Base-by-base conservation (phyloP, 2,329 filamentous ascomycete genomes). In the Exophiala spinifera region DNA sequence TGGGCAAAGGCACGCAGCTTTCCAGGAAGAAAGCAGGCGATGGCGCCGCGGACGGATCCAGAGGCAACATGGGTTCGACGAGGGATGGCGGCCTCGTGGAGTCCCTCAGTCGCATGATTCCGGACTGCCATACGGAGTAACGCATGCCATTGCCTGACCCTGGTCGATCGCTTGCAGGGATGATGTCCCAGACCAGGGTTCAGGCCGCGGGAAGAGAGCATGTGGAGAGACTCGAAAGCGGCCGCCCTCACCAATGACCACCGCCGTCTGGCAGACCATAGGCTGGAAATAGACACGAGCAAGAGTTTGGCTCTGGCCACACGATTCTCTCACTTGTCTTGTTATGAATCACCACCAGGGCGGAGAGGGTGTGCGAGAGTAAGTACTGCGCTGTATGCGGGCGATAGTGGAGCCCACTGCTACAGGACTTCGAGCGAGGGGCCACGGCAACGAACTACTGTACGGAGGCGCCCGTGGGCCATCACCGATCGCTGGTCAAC, bases 51-150 rank as follows among this genome's bases (percentile, higher is more conserved):
- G 8, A 44, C n/a, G 42, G 23, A 21, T 23, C 40, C 21, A 21
- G 23, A 25, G 42, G n/a, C 28, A 21, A 44, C 42, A 23, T 44
- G 42, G 19, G 11, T 25, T 44, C 8, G 23, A 44, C n/a, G 42
- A 25, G 42, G 42, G 42, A 44, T 44, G 42, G 42, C 23, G 21
- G 42, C 42, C 42, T 44, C 42, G 42, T 44, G 42, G 42, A 44
- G 42, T n/a, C n/a, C n/a, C n/a, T n/a, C n/a, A n/a, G n/a, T 44
- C 42, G 42, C 42, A 44, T 44, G 42, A 44, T 44, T 44, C 19
- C 42, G 42, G 23, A 25, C 42, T 28, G 14, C 42, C 42, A 23
- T 44, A 44, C 23, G 23, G 23, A 25, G 23, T 25, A 31, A 39
- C 42, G 42, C 42, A 44, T 44, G 42, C 42, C 42, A 44, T 44